These are phyloP conservation scores for Phytophthora cryptogea DNA, from an alignment of 352 stramenopile genomes.

Conservation along the genomic window DNA sequence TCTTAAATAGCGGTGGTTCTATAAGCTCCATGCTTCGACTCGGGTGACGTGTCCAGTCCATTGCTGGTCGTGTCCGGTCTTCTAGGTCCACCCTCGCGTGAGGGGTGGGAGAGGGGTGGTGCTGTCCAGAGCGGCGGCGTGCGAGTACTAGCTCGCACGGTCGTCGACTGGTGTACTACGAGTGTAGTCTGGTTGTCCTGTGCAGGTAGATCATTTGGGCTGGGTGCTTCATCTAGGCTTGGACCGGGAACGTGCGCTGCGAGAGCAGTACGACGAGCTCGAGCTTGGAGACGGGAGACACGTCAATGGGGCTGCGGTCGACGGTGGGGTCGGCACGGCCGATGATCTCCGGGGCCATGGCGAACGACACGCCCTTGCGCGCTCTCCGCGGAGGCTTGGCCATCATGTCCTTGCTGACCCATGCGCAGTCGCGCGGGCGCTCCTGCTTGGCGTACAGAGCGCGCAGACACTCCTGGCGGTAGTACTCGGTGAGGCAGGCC, in stretches of 20 bases:
- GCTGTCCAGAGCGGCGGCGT: slow-evolving; percentile 9
- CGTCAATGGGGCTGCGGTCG: slow-evolving; percentile 76
- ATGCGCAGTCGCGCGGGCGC: slow-evolving; percentile 45
- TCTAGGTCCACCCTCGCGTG: slow-evolving; percentile 24
- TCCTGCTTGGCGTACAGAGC: slow-evolving; percentile 74
- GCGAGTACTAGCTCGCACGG: slow-evolving; percentile 2
- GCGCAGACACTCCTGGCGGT: slow-evolving; percentile 79
- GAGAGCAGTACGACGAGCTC: slow-evolving; percentile 77
- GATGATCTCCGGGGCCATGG: slow-evolving; percentile 63
- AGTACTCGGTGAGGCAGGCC: slow-evolving; percentile 80
- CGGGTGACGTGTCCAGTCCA: slow-evolving; percentile 6
- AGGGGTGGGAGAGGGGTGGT: slow-evolving; percentile 14
- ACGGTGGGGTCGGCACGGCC: slow-evolving; percentile 67
- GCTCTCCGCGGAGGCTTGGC: slow-evolving; percentile 32
- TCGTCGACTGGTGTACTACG: slow-evolving; percentile 32
- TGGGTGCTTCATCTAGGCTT: slow-evolving; percentile 30
- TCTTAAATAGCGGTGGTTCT: slow-evolving; percentile 42
- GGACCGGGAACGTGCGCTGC: slow-evolving; percentile 71
- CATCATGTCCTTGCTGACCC: slow-evolving; percentile 58
- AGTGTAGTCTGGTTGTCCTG: slow-evolving; percentile 35
- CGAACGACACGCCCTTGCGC: slow-evolving; percentile 78
- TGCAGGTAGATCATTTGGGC: slow-evolving; percentile 9
- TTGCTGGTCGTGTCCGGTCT: slow-evolving; percentile 10
- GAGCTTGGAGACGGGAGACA: slow-evolving; percentile 75
- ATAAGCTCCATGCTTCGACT: slow-evolving; percentile 30